Conservation (phyloP, 1,139 yeast species). For the Chernovozyma aurita region DNA sequence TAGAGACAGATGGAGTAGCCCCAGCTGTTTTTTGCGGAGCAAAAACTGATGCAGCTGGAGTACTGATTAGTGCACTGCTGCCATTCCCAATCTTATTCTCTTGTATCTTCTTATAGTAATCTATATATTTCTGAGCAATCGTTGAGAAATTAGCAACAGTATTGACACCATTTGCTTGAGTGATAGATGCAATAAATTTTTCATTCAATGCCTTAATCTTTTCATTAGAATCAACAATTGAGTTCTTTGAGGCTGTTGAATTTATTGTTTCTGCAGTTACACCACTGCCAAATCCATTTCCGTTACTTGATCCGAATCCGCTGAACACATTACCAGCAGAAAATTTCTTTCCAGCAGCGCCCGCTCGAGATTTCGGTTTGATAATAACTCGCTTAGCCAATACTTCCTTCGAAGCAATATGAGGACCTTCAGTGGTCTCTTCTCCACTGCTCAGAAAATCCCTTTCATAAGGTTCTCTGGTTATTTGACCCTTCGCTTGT, state of each 20-base stretch:
- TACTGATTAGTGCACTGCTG: background rate
- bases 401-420: constrained; percentile 54
- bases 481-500: constrained; percentile 56
- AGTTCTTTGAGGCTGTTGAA: constrained; percentile 4
- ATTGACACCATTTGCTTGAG: constrained; percentile 36
- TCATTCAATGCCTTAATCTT: constrained; percentile 68
- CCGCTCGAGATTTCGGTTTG: constrained; percentile 40
- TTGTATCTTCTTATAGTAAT: constrained; percentile 44
- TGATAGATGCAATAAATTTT: constrained; percentile 51
- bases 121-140: constrained; percentile 55
- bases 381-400: constrained; percentile 67
- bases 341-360: constrained; percentile 1
- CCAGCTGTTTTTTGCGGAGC: constrained; percentile 7
- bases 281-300: constrained; percentile 7
- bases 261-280: constrained; percentile 3
- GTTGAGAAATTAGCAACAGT: constrained; percentile 57
- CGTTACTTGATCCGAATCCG: constrained; percentile 2
- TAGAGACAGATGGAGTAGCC: no score
- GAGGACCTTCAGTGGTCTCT: constrained; percentile 20
- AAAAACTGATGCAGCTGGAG: constrained; percentile 1
- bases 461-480: constrained; percentile 36
- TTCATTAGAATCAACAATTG: constrained; percentile 20
- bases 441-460: constrained; percentile 33
- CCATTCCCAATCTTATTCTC: constrained; percentile 13
- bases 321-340: background rate